Base-by-base conservation (phyloP, 2,329 filamentous ascomycete species). In the Cladophialophora chaetospira region DNA sequence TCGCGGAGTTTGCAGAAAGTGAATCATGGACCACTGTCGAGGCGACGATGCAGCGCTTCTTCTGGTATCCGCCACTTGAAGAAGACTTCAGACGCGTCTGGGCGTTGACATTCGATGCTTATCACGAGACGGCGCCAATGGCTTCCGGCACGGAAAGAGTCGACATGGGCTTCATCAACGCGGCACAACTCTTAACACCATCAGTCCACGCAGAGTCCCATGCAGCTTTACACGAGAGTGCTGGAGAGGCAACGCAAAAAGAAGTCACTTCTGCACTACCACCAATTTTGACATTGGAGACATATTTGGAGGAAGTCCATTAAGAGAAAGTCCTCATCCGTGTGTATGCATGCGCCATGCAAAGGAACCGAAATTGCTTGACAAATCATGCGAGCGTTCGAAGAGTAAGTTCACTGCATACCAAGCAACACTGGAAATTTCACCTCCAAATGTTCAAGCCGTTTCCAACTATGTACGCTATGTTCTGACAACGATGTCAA, bases 201-300 rank as follows among this genome's bases (percentile, higher is more conserved):
- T 17, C n/a, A n/a, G n/a, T n/a, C n/a, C n/a, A n/a, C n/a, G n/a
- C n/a, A n/a, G n/a, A n/a, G n/a, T n/a, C n/a, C n/a, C n/a, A n/a
- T n/a, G n/a, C 15, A 38, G 10, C 15, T 17, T 13, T 17, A 2
- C 6, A 38, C 15, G 10, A 38, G 3, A 38, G 35, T n/a, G n/a
- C n/a, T 17, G 33, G 5, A 31, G 23, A 49, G 10, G 11, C n/a
- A 21, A 1, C 13, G 19, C 15, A 29, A 6, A 21, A 35, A 21
- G 15, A 15, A 9, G 26, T 15, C 21, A 19, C 35, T 25, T 25
- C 44, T 15, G 15, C n/a, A 13, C 40, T 58, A 3, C 59, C 59
- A 38, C 48, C 52, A 13, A 58, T 57, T 48, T 50, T 58, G 28
- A 62, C 53, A 17, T 35, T 62, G 19, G 58, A 62, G 21, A 62